phyloP scores from a whole-genome alignment of 1,139 yeast genomes.

The Blastobotrys ciferrii region DNA sequence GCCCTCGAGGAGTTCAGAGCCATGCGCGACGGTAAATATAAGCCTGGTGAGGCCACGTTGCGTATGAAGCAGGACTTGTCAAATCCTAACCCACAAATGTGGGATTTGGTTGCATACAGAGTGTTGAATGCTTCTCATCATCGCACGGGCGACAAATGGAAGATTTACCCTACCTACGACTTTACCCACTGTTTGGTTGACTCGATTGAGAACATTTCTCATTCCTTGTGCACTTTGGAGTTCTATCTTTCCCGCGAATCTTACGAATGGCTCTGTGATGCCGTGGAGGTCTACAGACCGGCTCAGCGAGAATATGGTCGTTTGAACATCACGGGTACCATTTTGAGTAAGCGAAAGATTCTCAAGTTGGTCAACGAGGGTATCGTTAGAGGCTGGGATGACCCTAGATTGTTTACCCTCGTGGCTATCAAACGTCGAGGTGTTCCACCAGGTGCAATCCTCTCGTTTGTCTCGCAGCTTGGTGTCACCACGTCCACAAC shows the following conservation, averaged over 20 bases:
- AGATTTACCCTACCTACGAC: constrained; percentile 96
- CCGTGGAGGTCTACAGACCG: constrained; percentile 91
- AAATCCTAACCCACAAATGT: constrained; percentile 98
- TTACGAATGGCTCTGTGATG: constrained; percentile 98
- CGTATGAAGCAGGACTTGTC: constrained; percentile 94
- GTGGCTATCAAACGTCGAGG: constrained; percentile 97
- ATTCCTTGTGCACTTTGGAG: constrained; percentile 93
- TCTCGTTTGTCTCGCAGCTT: constrained; percentile 86
- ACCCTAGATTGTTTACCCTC: constrained; percentile 91
- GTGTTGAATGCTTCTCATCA: constrained; percentile 90
- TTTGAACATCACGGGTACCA: constrained; percentile 89
- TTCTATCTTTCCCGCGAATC: constrained; percentile 89
- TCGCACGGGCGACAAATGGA: constrained; percentile 96
- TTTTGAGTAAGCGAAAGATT: constrained; percentile 92
- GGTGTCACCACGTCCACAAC: constrained; percentile 96
- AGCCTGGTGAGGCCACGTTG: constrained; percentile 87
- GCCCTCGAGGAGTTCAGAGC: constrained; percentile 77
- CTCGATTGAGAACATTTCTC: constrained; percentile 93
- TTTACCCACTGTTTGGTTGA: constrained; percentile 99
- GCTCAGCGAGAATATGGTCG: constrained; percentile 99
- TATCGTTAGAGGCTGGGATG: constrained; percentile 95
- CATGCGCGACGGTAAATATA: constrained; percentile 87
- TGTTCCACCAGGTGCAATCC: constrained; percentile 98
- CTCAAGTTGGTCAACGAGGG: constrained; percentile 82
- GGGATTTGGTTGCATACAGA: constrained; percentile 99